Conservation (phyloP, 2,329 filamentous ascomycete species). For the Beauveria rudraprayagi region DNA sequence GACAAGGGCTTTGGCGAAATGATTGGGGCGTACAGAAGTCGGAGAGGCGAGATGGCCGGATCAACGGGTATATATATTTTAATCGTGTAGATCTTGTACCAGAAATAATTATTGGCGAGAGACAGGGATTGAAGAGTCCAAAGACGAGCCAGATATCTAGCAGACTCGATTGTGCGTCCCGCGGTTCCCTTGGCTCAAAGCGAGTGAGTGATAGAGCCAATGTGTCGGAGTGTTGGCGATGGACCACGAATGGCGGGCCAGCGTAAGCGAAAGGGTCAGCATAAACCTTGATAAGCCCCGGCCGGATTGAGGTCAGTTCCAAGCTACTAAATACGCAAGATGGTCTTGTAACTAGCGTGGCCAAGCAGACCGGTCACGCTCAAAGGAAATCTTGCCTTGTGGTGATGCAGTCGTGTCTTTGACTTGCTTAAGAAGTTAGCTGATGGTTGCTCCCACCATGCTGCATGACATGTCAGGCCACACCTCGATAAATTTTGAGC, state of each 20-base stretch:
- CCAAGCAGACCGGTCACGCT: not conserved
- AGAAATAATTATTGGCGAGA: not conserved
- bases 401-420: slow-evolving; percentile 1
- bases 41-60: not conserved
- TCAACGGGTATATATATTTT: not conserved
- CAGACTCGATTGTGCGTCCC: not conserved
- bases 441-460: slow-evolving; percentile 4
- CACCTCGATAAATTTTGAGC: not conserved
- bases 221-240: not conserved
- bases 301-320: not conserved
- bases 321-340: not conserved
- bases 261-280: slow-evolving; percentile 9
- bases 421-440: not conserved
- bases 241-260: not conserved
- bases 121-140: not conserved
- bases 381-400: not conserved
- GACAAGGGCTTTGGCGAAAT: slow-evolving; percentile 9
- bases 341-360: not conserved
- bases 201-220: not conserved
- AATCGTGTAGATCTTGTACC: not conserved
- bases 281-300: slow-evolving; percentile 8
- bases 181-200: not conserved
- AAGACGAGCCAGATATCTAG: not conserved
- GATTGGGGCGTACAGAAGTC: slow-evolving; percentile 6
- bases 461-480: slow-evolving; percentile 1